phyloP scores from a whole-genome alignment of 805 yeast species.

The Kazachstania taianensis region DNA sequence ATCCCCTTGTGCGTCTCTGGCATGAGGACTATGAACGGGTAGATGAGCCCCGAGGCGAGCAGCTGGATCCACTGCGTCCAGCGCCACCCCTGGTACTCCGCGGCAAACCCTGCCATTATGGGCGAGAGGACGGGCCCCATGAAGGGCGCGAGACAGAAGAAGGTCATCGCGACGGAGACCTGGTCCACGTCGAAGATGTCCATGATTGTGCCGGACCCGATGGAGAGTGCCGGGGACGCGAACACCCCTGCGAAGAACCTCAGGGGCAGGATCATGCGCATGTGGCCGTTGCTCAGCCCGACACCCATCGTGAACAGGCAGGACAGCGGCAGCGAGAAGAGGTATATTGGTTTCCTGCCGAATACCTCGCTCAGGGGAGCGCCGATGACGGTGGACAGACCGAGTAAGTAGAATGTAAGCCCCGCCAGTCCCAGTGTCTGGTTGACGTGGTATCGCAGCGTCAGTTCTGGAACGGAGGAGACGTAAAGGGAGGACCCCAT shows the following conservation, averaged over 20 bases:
- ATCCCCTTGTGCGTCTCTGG: slow-evolving; percentile 71
- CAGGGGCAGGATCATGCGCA: slow-evolving; percentile 51
- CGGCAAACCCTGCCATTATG: slow-evolving; percentile 63
- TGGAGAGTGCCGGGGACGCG: slow-evolving; percentile 75
- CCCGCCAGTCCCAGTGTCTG: slow-evolving; percentile 59
- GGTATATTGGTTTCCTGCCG: slow-evolving; percentile 56
- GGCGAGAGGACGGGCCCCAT: slow-evolving; percentile 76
- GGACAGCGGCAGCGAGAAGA: slow-evolving; percentile 50
- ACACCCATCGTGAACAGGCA: slow-evolving; percentile 69
- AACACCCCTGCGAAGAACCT: slow-evolving; percentile 67
- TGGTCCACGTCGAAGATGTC: slow-evolving; percentile 65
- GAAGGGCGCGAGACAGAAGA: slow-evolving; percentile 72
- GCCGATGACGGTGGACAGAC: slow-evolving; percentile 63
- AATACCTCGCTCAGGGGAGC: slow-evolving; percentile 65
- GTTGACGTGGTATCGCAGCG: slow-evolving; percentile 38
- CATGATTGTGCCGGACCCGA: slow-evolving; percentile 75
- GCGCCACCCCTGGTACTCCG: slow-evolving; percentile 50
- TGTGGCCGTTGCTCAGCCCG: slow-evolving; percentile 48
- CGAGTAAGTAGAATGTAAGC: slow-evolving; percentile 56
- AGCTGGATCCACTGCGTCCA: slow-evolving; percentile 67
- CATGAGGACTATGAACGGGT: slow-evolving; percentile 38
- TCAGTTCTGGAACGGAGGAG: slow-evolving; percentile 49
- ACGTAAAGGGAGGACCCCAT: slow-evolving; percentile 69
- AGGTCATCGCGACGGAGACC: slow-evolving; percentile 62
- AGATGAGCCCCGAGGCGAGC: slow-evolving; percentile 49